Percentiles rank a stretch among this genome's conserved stretches.
Conservation (phyloP, 2,329 filamentous ascomycete species). For the Epichloe gansuensis region DNA sequence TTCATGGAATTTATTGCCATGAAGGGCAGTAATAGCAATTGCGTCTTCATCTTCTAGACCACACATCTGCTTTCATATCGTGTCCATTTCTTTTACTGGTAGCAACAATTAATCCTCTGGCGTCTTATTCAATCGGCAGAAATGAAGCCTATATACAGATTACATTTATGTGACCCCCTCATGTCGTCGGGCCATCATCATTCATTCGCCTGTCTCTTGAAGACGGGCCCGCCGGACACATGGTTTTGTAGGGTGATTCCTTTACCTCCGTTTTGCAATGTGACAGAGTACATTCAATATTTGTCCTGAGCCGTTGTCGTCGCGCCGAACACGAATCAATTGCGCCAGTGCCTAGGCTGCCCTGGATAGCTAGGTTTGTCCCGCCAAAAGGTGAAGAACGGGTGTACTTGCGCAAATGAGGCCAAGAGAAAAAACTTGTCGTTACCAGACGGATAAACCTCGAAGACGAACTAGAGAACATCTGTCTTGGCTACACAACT, state of each 20-base stretch:
- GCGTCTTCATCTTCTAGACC: too few relatives aligned
- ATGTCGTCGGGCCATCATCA: background rate
- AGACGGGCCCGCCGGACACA: background rate
- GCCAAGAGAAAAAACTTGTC: background rate
- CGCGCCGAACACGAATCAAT: background rate
- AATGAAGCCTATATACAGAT: background rate
- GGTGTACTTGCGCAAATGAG: background rate
- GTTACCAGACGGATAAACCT: background rate
- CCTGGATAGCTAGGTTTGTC: background rate
- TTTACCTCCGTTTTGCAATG: too few relatives aligned
- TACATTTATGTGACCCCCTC: background rate
- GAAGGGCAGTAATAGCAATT: too few relatives aligned
- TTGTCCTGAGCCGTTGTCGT: background rate
- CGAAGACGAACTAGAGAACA: background rate
- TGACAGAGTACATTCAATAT: too few relatives aligned
- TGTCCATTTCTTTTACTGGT: background rate
- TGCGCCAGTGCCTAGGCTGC: background rate
- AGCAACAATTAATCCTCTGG: background rate
- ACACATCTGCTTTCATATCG: too few relatives aligned
- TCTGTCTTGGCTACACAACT: background rate
- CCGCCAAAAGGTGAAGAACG: background rate
- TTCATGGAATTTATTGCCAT: too few relatives aligned
- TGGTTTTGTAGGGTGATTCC: background rate
- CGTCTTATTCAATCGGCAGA: background rate
- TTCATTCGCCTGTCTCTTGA: background rate